Conservation (phyloP, 2,329 filamentous ascomycete species). For the Keithomyces neogunnii region DNA sequence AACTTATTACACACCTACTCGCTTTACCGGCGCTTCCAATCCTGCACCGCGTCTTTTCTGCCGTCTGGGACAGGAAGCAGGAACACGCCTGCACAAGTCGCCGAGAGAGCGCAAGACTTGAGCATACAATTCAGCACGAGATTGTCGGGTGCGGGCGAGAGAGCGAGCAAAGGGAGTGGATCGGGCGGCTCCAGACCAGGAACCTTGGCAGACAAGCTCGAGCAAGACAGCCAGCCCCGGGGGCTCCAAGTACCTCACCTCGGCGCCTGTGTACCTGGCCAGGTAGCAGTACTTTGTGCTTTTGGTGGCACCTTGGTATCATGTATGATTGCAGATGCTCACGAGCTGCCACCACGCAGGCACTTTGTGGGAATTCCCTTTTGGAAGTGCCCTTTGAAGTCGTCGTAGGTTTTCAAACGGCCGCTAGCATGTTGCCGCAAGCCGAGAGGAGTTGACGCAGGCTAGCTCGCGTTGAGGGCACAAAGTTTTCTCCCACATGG, state of each 20-base stretch:
- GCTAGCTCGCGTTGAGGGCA: neutral
- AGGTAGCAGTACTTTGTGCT: neutral
- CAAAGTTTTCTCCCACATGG: neutral
- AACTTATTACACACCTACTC: no score
- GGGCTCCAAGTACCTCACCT: neutral
- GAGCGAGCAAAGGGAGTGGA: neutral
- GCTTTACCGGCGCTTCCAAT: no score
- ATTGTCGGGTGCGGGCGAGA: no score
- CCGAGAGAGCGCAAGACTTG: no score
- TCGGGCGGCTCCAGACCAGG: neutral
- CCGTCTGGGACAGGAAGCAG: no score
- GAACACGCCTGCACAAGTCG: no score
- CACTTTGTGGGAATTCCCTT: neutral
- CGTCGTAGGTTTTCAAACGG: neutral
- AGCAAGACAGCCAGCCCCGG: neutral
- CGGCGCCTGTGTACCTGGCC: neutral
- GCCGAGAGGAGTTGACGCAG: no score
- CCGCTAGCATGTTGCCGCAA: neutral
- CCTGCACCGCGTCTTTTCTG: no score
- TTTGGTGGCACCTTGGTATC: neutral
- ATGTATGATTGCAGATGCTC: neutral
- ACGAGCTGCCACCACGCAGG: neutral
- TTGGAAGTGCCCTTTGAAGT: neutral
- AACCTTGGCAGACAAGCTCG: neutral
- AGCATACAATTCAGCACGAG: no score